Evolutionary conservation across 2,329 filamentous ascomycete species (phyloP).

Genomic region (Colletotrichum lentis): DNA sequence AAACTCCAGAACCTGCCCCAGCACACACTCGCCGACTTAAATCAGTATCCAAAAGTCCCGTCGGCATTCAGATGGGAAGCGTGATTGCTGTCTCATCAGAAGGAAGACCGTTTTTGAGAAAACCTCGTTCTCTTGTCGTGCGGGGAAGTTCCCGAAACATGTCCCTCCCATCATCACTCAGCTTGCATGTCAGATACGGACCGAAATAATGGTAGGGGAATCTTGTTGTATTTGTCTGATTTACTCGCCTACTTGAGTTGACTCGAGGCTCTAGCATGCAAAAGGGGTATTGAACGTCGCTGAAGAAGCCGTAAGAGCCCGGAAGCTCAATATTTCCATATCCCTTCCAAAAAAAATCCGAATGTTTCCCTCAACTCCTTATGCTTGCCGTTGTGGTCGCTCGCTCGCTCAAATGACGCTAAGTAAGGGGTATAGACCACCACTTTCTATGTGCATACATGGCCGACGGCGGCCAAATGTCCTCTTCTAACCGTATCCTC

Average conservation of each 20-base stretch:
- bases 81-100: not conserved
- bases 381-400: conserved; percentile 21
- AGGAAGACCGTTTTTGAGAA: no score
- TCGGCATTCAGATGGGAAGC: not conserved
- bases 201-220: not conserved
- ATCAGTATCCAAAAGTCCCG: not conserved
- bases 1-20: not conserved
- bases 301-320: conserved; percentile 13
- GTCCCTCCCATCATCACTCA: not conserved
- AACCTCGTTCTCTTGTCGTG: not conserved
- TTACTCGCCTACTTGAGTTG: conserved; percentile 21
- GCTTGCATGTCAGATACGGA: not conserved
- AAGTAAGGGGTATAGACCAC: conserved; percentile 36
- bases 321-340: conserved; percentile 15
- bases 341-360: conserved; percentile 22
- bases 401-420: conserved; percentile 37
- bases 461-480: conserved; percentile 17
- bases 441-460: conserved; percentile 30
- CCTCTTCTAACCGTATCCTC: not conserved
- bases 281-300: conserved; percentile 35
- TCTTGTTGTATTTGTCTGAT: conserved; percentile 16
- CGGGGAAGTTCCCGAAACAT: not conserved
- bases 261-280: conserved; percentile 25
- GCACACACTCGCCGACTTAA: not conserved
- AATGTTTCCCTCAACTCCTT: conserved; percentile 29